Evolutionary conservation across 257 asterid genomes (phyloP).

Genomic region (Solanum virginianum): DNA sequence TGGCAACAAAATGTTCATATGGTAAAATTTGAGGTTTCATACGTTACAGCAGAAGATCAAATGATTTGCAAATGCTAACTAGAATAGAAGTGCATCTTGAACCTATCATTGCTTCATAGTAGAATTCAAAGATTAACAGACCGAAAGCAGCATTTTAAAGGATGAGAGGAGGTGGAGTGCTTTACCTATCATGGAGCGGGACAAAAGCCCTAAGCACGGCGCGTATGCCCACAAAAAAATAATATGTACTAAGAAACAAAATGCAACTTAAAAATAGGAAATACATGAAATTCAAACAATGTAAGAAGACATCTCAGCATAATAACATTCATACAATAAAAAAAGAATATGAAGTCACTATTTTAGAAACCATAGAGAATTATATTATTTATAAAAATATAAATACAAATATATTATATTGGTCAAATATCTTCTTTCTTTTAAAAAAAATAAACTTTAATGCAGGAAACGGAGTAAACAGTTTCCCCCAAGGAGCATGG

Average conservation of each 20-base stretch:
- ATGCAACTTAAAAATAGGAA: neutral
- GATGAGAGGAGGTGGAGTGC: neutral
- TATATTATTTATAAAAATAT: neutral
- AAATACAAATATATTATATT: neutral
- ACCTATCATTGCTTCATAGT: neutral
- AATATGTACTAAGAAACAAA: neutral
- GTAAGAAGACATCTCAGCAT: neutral
- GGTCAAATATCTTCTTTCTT: neutral
- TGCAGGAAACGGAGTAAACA: neutral
- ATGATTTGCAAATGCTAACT: neutral
- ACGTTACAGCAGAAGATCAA: neutral
- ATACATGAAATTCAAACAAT: neutral
- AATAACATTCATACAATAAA: neutral
- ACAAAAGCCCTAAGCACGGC: neutral
- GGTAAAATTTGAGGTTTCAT: neutral
- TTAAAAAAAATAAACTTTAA: neutral
- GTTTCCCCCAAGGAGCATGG: neutral
- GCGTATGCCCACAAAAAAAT: neutral
- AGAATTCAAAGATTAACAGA: neutral
- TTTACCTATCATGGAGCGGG: neutral
- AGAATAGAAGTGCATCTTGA: neutral
- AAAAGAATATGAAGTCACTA: neutral
- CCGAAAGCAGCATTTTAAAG: neutral
- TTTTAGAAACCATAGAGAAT: neutral
- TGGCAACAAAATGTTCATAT: neutral